Conservation (phyloP, 352 stramenopile species). For the Phytophthora syringae region DNA sequence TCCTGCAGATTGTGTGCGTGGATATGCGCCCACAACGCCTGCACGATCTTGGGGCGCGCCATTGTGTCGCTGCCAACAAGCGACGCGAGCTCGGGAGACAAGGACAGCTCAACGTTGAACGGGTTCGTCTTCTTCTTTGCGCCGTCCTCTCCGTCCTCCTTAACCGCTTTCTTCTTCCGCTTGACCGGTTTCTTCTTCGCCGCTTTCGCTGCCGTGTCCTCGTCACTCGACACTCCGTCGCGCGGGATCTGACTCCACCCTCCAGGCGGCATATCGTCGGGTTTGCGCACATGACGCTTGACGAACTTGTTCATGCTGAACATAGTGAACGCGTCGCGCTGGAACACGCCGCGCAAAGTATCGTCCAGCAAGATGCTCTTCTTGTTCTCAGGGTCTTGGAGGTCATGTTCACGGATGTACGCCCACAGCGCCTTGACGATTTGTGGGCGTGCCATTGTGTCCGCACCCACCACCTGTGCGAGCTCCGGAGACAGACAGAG, state of each 20-base stretch:
- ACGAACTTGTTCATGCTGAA: conserved; percentile 92
- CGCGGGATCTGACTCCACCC: conserved; percentile 81
- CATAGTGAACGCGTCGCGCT: conserved; percentile 88
- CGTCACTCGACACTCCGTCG: conserved; percentile 83
- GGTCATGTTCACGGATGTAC: conserved; percentile 95
- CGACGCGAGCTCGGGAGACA: conserved; percentile 78
- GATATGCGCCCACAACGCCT: conserved; percentile 97
- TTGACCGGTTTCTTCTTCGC: conserved; percentile 68
- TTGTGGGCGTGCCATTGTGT: conserved; percentile 90
- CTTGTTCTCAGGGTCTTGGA: conserved; percentile 96
- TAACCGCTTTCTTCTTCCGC: conserved; percentile 65
- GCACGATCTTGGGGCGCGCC: conserved; percentile 93
- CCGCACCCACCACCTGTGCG: conserved; percentile 78
- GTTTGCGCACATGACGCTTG: conserved; percentile 86
- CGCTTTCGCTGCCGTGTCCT: conserved; percentile 66
- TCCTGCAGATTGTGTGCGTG: conserved; percentile 95
- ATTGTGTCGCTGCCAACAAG: conserved; percentile 87
- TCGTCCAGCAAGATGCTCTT: conserved; percentile 93
- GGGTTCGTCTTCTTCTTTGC: conserved; percentile 69
- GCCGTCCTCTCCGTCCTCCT: conserved; percentile 50
- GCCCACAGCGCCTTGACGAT: conserved; percentile 97
- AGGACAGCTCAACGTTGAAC: conserved; percentile 78
- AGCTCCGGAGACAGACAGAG: conserved; percentile 83
- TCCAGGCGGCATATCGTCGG: conserved; percentile 59
- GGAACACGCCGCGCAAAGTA: conserved; percentile 78